Evolutionary conservation across 2,329 filamentous ascomycete species (phyloP), one percentile per base, ranked within the genome.

Genomic region (Arthrobotrys sinensis): DNA sequence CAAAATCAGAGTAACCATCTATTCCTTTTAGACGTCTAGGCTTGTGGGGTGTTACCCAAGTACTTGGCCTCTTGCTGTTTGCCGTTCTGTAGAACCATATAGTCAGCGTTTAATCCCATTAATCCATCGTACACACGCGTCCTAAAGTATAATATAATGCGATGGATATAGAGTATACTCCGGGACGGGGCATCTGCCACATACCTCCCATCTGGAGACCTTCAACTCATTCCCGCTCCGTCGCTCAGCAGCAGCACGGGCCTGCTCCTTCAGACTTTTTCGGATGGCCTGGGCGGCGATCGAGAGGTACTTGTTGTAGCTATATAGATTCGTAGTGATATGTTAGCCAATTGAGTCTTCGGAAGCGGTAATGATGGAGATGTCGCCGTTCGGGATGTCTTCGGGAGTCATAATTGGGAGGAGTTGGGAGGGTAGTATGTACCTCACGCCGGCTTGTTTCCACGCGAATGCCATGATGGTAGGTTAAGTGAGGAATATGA

Each of bases 251-350:
- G 85, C 85, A 82, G 97, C 86, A 87, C 96, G 91, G 88, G 94
- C 92, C 76, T 96, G 93, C 84, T 99, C 96, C 90, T 98, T 97
- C 86, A 99, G 89, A 85, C 94, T 97, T 86, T 93, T 92, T 88
- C 96, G 96, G 86, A 99, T 93, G 85, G 93, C 92, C 86, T 94
- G 94, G 86, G 94, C 91, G 84, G 96, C 94, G 87, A 99, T 90
- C 85, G 94, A 91, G 85, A 99, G 91, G 91, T 97, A 98, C 88
- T 94, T 96, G 92, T 99, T 99, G 93, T 99, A 99, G 88, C 96
- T 99, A 86, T 78, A 81, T 45, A 55, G 40, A 21, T 46, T 55
- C 19, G 21, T 40, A 32, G 12, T 36, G 7, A n/a, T n/a, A 38
- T 43, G 53, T 78, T 68, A 78, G 75, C 48, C 65, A 78, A 78